Percentiles rank a stretch among this genome's conserved stretches.
phyloP scores from a whole-genome alignment of 768 basidiomycete genomes.

The Amanita rubescens region DNA sequence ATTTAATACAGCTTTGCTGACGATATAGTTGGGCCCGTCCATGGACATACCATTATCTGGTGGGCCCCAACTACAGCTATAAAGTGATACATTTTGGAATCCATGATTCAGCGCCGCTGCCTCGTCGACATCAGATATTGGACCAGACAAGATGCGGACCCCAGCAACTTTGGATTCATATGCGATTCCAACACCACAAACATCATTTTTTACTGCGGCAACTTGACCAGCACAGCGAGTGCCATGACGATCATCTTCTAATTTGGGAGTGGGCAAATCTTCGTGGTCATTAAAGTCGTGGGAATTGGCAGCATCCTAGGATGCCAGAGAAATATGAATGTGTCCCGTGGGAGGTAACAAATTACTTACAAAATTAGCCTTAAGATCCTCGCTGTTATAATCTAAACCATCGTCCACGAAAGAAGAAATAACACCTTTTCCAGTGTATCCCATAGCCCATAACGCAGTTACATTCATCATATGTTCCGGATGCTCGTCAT shows the following conservation, averaged over 20 bases:
- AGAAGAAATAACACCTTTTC: slow-evolving; percentile 78
- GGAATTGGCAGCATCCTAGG: slow-evolving; percentile 78
- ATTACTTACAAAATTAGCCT: slow-evolving; percentile 79
- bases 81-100: slow-evolving; percentile 86
- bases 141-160: slow-evolving; percentile 89
- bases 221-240: slow-evolving; percentile 98
- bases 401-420: slow-evolving; percentile 96
- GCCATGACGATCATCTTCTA: slow-evolving; percentile 91
- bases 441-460: slow-evolving; percentile 89
- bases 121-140: slow-evolving; percentile 94
- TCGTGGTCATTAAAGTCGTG: slow-evolving; percentile 97
- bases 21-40: slow-evolving; percentile 90
- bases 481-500: slow-evolving; percentile 72
- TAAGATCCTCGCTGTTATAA: slow-evolving; percentile 79
- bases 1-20: slow-evolving; percentile 89
- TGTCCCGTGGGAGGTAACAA: not conserved
- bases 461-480: slow-evolving; percentile 90
- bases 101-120: slow-evolving; percentile 92
- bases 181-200: slow-evolving; percentile 92
- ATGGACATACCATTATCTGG: slow-evolving; percentile 91
- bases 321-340: slow-evolving; percentile 25
- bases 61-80: slow-evolving; percentile 97
- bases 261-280: slow-evolving; percentile 76
- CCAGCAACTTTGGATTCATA: slow-evolving; percentile 90
- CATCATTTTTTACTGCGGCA: slow-evolving; percentile 85